Evolutionary conservation across 2,329 filamentous ascomycete genomes (phyloP).

Genomic region (Neocucurbitaria cava): DNA sequence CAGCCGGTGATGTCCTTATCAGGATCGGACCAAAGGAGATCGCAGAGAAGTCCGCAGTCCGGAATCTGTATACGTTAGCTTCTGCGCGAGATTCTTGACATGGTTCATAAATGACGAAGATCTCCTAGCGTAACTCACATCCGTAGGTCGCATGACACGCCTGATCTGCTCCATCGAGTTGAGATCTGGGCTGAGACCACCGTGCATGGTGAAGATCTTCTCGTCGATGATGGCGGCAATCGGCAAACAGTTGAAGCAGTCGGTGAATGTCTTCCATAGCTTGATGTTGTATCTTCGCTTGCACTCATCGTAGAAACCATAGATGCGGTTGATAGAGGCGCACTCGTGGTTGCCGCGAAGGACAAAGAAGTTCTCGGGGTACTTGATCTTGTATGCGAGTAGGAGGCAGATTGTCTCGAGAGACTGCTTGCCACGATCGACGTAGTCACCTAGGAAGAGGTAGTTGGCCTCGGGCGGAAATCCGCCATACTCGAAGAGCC

Average conservation of each 20-base stretch:
- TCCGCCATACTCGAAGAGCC: constrained; percentile 96
- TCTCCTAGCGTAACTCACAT: constrained; percentile 70
- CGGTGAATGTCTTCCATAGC: constrained; percentile 99
- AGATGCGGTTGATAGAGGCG: constrained; percentile 98
- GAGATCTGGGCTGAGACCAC: constrained; percentile 92
- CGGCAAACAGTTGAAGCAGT: constrained; percentile 98
- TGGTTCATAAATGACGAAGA: constrained; percentile 1
- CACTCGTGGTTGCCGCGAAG: constrained; percentile 97
- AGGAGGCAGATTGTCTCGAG: constrained; percentile 98
- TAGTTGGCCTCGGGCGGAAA: constrained; percentile 99
- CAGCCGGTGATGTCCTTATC: constrained; percentile 99
- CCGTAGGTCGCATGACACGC: constrained; percentile 96
- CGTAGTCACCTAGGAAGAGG: constrained; percentile 98
- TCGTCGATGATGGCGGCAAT: constrained; percentile 99
- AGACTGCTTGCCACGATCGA: constrained; percentile 98
- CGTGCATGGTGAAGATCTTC: constrained; percentile 99
- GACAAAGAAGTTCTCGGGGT: constrained; percentile 96
- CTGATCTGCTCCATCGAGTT: constrained; percentile 99
- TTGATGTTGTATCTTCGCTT: constrained; percentile 99
- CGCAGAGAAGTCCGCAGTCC: constrained; percentile 95
- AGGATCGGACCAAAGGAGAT: constrained; percentile 97
- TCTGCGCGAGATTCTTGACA: constrained; percentile 36
- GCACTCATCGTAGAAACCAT: constrained; percentile 99
- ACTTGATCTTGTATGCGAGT: constrained; percentile 99
- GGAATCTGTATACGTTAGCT: constrained; percentile 76